Percentiles rank a stretch among this genome's conserved stretches.
Evolutionary conservation across 768 basidiomycete genomes (phyloP).

Genomic region (Podaxis sp.): DNA sequence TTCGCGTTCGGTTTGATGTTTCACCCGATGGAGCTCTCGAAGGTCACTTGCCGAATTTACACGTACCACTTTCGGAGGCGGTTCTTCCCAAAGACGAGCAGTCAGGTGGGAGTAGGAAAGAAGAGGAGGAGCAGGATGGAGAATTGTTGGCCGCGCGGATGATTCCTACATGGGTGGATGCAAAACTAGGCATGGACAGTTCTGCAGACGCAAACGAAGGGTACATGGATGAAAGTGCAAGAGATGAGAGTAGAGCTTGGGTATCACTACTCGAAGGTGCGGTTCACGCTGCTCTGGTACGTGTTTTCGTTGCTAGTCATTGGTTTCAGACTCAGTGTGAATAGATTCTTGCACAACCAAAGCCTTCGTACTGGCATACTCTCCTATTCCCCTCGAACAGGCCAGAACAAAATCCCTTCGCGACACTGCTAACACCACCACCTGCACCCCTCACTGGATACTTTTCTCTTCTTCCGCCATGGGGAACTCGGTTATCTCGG

Average conservation of each 20-base stretch:
- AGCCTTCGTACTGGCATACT: constrained; percentile 35
- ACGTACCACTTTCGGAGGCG: constrained; percentile 36
- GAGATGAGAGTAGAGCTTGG: constrained; percentile 81
- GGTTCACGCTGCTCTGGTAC: constrained; percentile 72
- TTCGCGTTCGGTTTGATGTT: constrained; percentile 66
- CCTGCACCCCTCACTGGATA: constrained; percentile 71
- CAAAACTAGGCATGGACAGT: constrained; percentile 34
- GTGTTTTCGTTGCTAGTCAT: constrained; percentile 19
- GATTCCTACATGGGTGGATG: constrained; percentile 75
- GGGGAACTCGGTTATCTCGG: constrained; percentile 52
- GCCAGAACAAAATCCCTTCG: constrained; percentile 28
- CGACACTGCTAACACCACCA: constrained; percentile 55
- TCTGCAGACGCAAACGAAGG: constrained; percentile 54
- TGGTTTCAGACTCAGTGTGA: not conserved
- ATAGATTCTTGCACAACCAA: constrained; percentile 48
- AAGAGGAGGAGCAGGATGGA: constrained; percentile 29
- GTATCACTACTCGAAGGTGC: constrained; percentile 71
- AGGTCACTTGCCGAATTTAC: constrained; percentile 65
- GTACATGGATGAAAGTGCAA: constrained; percentile 52
- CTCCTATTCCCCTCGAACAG: constrained; percentile 35
- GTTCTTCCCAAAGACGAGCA: constrained; percentile 10
- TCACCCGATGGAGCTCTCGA: constrained; percentile 65
- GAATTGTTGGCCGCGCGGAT: constrained; percentile 59
- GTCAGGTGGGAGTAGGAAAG: constrained; percentile 12
- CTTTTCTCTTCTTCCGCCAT: constrained; percentile 54